phyloP scores from a whole-genome alignment of 352 stramenopile species.

The Globisporangium sylvaticum region DNA sequence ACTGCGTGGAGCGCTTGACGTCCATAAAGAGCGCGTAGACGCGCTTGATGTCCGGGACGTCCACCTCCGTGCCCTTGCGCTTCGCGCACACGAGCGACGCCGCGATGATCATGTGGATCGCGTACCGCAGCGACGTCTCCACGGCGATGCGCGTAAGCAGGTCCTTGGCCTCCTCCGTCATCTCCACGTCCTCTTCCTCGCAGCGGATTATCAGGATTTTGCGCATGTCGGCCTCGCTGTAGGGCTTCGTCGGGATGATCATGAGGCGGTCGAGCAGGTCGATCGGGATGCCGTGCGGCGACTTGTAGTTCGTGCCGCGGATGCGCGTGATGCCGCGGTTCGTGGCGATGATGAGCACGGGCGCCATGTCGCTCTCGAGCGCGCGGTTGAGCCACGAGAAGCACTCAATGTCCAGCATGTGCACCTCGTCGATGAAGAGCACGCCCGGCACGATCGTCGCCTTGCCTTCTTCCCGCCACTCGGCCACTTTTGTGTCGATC shows the following conservation, averaged over 20 bases:
- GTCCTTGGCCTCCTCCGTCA: conserved; percentile 95
- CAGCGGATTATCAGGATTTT: conserved; percentile 97
- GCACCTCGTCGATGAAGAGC: conserved; percentile 99
- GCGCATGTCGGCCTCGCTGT: conserved; percentile 94
- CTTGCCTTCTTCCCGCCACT: conserved; percentile 95
- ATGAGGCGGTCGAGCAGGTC: conserved; percentile 98
- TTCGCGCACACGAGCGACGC: conserved; percentile 94
- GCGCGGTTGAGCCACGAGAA: conserved; percentile 99
- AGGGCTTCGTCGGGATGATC: conserved; percentile 98
- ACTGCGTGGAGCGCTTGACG: conserved; percentile 97
- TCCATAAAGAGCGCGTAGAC: conserved; percentile 98
- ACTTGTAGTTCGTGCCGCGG: conserved; percentile 98
- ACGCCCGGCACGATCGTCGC: conserved; percentile 98
- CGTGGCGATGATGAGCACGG: conserved; percentile 98
- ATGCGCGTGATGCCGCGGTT: conserved; percentile 99
- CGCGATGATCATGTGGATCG: conserved; percentile 99
- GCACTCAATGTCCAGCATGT: conserved; percentile 99
- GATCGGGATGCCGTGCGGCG: conserved; percentile 97
- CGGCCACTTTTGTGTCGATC: conserved; percentile 97
- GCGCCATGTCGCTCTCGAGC: conserved; percentile 96
- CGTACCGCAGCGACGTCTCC: conserved; percentile 98
- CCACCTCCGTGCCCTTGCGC: conserved; percentile 89
- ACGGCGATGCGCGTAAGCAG: conserved; percentile 97
- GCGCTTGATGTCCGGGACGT: conserved; percentile 90
- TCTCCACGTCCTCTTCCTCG: conserved; percentile 98